Percentiles rank a stretch among this genome's conserved stretches.
phyloP scores from a whole-genome alignment of 2,329 filamentous ascomycete genomes.

The Passalora sequoiae region DNA sequence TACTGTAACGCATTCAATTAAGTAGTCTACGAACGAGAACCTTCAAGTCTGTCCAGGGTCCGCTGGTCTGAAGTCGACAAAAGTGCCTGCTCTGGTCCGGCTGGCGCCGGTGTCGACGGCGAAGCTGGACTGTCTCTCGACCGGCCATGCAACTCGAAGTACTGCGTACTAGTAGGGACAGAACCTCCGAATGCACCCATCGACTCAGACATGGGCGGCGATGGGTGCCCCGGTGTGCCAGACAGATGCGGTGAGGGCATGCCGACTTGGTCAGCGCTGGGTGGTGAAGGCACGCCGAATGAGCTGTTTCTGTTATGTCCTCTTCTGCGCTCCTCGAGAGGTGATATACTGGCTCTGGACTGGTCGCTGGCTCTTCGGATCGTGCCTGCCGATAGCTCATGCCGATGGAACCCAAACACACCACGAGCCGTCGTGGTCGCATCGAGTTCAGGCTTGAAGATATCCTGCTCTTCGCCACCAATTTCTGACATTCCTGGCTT shows the following conservation, averaged over 20 bases:
- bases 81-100: neutral
- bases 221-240: neutral
- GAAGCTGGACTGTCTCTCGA: constrained; percentile 5
- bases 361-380: constrained; percentile 12
- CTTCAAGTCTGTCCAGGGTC: neutral
- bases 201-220: neutral
- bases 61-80: neutral
- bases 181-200: neutral
- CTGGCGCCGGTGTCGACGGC: neutral
- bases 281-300: neutral
- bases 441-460: constrained; percentile 18
- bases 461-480: constrained; percentile 7
- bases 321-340: constrained; percentile 12
- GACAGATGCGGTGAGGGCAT: neutral
- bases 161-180: neutral
- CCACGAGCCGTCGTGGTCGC: constrained; percentile 12
- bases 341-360: constrained; percentile 16
- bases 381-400: constrained; percentile 13
- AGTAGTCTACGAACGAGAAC: neutral
- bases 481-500: constrained; percentile 7
- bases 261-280: neutral
- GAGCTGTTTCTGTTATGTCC: neutral
- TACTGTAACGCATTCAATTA: too few species aligned
- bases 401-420: constrained; percentile 7
- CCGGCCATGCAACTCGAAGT: constrained; percentile 4